Evolutionary conservation across 2,329 filamentous ascomycete species (phyloP).

Genomic region (Cytospora mali): DNA sequence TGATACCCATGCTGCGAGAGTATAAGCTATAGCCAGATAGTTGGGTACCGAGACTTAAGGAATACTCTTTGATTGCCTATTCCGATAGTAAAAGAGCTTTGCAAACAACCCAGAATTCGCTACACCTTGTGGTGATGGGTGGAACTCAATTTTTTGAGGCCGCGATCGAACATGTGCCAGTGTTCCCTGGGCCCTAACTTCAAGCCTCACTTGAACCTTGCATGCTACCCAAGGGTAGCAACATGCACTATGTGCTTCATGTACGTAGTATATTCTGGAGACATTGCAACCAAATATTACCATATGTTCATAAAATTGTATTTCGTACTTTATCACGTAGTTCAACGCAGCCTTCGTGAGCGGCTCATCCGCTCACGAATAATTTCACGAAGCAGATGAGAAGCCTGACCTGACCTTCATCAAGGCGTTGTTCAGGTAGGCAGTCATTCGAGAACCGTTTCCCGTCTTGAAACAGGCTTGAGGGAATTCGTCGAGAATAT

Average conservation of each 20-base stretch:
- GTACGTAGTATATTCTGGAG: background rate
- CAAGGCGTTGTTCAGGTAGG: background rate
- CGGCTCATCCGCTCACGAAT: background rate
- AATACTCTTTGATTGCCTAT: background rate
- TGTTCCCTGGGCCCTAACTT: background rate
- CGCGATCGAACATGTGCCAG: no score
- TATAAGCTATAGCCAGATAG: slow-evolving; percentile 28
- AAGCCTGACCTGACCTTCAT: no score
- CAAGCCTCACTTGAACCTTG: background rate
- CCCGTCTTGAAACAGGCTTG: background rate
- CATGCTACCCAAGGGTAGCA: no score
- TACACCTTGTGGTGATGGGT: no score
- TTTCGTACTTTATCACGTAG: background rate
- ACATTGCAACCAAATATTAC: background rate
- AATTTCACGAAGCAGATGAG: no score
- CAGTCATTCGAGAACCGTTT: background rate
- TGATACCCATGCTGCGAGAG: slow-evolving; percentile 36
- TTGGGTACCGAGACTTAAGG: background rate
- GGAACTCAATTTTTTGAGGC: background rate
- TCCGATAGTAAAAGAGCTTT: background rate
- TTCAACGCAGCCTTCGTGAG: background rate
- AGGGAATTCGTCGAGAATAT: background rate
- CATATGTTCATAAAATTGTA: background rate
- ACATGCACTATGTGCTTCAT: no score
- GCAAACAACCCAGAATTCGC: background rate